Evolutionary conservation across 495 filamentous ascomycete genomes (phyloP).

Genomic region (Xylaria scruposa): DNA sequence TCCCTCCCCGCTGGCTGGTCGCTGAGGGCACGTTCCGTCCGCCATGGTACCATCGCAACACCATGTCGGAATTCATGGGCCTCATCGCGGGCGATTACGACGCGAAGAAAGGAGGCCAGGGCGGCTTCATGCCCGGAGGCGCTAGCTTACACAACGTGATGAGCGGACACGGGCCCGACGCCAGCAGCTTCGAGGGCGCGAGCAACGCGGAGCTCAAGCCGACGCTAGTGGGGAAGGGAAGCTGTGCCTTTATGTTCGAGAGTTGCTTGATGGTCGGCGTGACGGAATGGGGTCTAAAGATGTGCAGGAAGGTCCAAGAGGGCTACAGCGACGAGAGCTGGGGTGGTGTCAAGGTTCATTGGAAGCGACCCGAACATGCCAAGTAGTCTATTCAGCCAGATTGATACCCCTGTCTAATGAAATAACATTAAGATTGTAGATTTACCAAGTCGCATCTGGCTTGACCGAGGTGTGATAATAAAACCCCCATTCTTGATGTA

Average conservation of each 20-base stretch:
- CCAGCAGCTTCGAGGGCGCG: constrained; percentile 70
- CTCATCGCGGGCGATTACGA: constrained; percentile 71
- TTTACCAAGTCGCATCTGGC: not conserved
- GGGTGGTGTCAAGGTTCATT: constrained; percentile 78
- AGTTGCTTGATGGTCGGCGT: constrained; percentile 87
- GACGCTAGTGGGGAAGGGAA: constrained; percentile 60
- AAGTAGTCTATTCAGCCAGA: constrained; percentile 14
- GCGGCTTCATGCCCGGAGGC: constrained; percentile 66
- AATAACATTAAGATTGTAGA: not conserved
- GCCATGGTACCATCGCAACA: constrained; percentile 83
- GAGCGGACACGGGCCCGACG: constrained; percentile 65
- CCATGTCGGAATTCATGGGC: constrained; percentile 87
- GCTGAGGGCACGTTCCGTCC: constrained; percentile 80
- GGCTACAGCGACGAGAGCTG: constrained; percentile 87
- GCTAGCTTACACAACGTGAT: constrained; percentile 66
- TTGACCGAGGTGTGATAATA: too few species aligned
- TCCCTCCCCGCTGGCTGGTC: constrained; percentile 82
- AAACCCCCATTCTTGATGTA: too few species aligned
- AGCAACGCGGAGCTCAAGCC: constrained; percentile 61
- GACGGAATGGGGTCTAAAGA: constrained; percentile 87
- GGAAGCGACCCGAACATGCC: constrained; percentile 61
- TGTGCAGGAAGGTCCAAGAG: constrained; percentile 82
- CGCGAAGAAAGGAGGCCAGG: constrained; percentile 54
- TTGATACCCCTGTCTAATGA: not conserved
- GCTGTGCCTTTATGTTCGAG: constrained; percentile 72